A percentile compares a stretch with the other conserved stretches of the same genome.
These are phyloP conservation scores for Collybiopsis luxurians DNA, from an alignment of 768 basidiomycete species.

Conservation along the genomic window DNA sequence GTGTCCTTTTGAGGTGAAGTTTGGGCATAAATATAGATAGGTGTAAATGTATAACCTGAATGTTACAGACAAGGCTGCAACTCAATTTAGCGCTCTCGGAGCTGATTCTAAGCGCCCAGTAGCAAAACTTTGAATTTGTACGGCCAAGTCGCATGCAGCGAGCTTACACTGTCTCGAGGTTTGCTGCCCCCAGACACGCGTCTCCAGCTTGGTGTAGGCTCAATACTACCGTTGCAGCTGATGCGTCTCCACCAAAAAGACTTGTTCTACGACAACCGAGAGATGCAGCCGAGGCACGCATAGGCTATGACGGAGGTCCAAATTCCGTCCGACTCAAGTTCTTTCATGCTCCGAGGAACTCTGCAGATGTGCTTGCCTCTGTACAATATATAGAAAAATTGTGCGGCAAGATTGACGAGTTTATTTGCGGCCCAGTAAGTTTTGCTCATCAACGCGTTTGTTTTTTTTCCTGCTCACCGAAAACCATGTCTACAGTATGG, in stretches of 20 bases:
- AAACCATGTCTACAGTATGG: not conserved
- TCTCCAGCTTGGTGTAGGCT: not conserved
- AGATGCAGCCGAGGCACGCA: not conserved
- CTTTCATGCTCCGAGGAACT: not conserved
- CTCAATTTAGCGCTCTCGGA: too few species aligned
- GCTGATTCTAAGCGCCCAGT: too few species aligned
- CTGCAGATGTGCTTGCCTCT: conserved; percentile 2
- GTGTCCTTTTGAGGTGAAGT: conserved; percentile 61
- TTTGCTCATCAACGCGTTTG: not conserved
- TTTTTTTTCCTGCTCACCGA: not conserved
- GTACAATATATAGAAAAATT: conserved; percentile 1
- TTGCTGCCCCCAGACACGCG: not conserved
- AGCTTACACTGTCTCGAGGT: not conserved
- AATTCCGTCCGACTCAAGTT: not conserved
- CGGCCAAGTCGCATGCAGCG: not conserved
- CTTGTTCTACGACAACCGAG: not conserved
- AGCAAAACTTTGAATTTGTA: not conserved
- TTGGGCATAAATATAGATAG: too few species aligned
- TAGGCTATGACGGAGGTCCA: not conserved
- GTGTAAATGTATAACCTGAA: too few species aligned
- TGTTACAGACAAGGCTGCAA: too few species aligned
- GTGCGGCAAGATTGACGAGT: conserved; percentile 5
- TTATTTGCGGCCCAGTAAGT: not conserved
- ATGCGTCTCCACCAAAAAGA: not conserved
- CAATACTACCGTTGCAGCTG: not conserved